A percentile compares a stretch with the other conserved stretches of the same genome.
These are phyloP conservation scores for Sutorius eximius DNA, from an alignment of 1,284 basidiomycete genomes.

Conservation along the genomic window DNA sequence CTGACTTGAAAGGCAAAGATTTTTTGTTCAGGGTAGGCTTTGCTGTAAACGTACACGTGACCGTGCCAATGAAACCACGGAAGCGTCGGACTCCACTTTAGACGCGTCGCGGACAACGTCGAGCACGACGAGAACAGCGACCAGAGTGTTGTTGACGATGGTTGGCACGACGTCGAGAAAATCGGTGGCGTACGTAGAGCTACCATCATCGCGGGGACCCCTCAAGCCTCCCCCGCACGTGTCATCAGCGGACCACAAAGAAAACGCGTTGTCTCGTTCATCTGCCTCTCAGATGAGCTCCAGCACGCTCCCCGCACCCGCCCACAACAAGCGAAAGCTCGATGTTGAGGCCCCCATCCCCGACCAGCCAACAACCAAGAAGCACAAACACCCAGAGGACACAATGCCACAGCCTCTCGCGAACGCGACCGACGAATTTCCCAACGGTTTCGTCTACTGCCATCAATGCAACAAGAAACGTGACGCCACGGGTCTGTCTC, in stretches of 20 bases:
- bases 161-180: conserved; percentile 32
- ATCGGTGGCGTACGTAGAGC: conserved; percentile 57
- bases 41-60: conserved; percentile 25
- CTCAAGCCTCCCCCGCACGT: conserved; percentile 32
- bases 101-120: conserved; percentile 28
- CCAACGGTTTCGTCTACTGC: conserved; percentile 50
- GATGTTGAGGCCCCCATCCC: conserved; percentile 16
- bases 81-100: not conserved
- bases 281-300: conserved; percentile 33
- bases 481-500: conserved; percentile 45
- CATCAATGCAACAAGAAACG: conserved; percentile 70
- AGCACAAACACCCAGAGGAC: conserved; percentile 25
- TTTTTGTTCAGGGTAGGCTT: conserved; percentile 33
- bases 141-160: conserved; percentile 16
- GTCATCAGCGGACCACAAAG: conserved; percentile 45
- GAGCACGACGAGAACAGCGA: conserved; percentile 17
- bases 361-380: conserved; percentile 35
- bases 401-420: conserved; percentile 4
- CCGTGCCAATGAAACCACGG: conserved; percentile 27
- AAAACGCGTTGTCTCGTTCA: conserved; percentile 53
- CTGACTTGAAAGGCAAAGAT: conserved; percentile 24
- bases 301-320: conserved; percentile 29
- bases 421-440: conserved; percentile 32
- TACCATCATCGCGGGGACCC: conserved; percentile 45
- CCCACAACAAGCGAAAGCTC: conserved; percentile 44